Conservation (phyloP, 2,329 filamentous ascomycete species). For the Raffaelea ambrosiae region DNA sequence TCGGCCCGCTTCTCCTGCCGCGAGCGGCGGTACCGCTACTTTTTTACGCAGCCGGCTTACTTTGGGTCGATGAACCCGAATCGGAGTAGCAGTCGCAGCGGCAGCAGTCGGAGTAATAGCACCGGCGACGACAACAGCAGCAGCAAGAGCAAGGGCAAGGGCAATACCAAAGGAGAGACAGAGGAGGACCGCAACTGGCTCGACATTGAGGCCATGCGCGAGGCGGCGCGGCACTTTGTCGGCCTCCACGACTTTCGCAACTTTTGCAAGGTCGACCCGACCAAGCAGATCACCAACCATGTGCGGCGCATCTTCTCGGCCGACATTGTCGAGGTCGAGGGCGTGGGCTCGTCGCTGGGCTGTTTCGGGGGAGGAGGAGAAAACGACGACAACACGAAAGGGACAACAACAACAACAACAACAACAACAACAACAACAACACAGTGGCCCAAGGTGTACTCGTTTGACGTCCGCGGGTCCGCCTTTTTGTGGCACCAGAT, state of each 20-base stretch:
- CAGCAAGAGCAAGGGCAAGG: too few relatives aligned
- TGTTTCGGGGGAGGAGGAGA: constrained; percentile 37
- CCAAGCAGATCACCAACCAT: constrained; percentile 84
- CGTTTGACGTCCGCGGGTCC: constrained; percentile 79
- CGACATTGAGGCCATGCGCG: constrained; percentile 77
- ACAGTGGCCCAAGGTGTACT: constrained; percentile 77
- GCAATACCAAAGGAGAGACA: too few relatives aligned
- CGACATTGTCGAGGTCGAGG: constrained; percentile 63
- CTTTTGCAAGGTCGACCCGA: constrained; percentile 87
- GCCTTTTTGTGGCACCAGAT: constrained; percentile 99
- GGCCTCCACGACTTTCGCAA: constrained; percentile 93
- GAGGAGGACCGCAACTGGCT: constrained; percentile 76
- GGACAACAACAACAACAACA: too few relatives aligned
- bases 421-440: too few relatives aligned
- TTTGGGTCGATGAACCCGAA: constrained; percentile 36
- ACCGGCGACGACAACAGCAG: constrained; percentile 13
- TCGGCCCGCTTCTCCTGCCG: constrained; percentile 88
- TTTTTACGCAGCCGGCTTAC: constrained; percentile 92
- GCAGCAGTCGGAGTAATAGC: constrained; percentile 26
- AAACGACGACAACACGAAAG: constrained; percentile 16
- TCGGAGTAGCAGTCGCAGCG: constrained; percentile 25
- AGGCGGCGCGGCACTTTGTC: constrained; percentile 70
- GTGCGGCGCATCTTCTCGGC: constrained; percentile 70
- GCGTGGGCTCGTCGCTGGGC: constrained; percentile 42
- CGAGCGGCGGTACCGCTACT: constrained; percentile 89